Base-by-base conservation (phyloP, 495 filamentous ascomycete species). In the Aspergillus nanangensis region DNA sequence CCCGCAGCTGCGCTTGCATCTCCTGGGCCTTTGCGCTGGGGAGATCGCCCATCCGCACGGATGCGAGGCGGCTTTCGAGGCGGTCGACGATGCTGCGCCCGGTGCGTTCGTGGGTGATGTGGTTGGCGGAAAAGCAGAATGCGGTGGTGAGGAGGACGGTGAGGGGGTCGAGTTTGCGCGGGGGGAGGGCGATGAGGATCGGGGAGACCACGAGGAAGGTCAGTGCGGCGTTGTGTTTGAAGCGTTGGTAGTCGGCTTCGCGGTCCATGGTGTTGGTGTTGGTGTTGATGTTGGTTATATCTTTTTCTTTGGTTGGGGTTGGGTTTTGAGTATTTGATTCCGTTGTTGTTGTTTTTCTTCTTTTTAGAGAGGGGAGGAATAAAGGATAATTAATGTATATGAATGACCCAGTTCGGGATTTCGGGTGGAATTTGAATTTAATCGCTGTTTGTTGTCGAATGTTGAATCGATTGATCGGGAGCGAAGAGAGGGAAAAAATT, bases 101-200 rank as follows among this genome's bases (percentile, higher is more conserved):
- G n/a, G 77, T 85, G 25, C 55, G 47, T 44, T 74, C 56, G 38
- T 48, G 43, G 15, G 65, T 70, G 15, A 94, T 69, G 54, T 87
- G 78, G 65, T 89, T 83, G 14, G 83, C 81, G 40, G 78, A 78
- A 51, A 78, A 65, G 41, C 77, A 65, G 67, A 80, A 88, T 7
- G 78, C 71, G 44, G 69, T 67, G 33, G 67, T 69, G 2, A 88
- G 76, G 14, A 81, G 74, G 51, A 87, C 69, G 46, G 85, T 72
- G 33, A 74, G 62, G 43, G 70, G 61, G 61, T 77, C 87, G 35
- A 95, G 67, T 60, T 88, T 89, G 34, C 90, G 85, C 0, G 89
- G 87, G 3, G 92, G 92, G 11, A 95, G 74, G 46, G 80, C 66
- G 40, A 86, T 76, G 27, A 89, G 79, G 41, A 86, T 54, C 1